Evolutionary conservation across 1,139 yeast genomes (phyloP).

Genomic region (Yamadazyma sp.): DNA sequence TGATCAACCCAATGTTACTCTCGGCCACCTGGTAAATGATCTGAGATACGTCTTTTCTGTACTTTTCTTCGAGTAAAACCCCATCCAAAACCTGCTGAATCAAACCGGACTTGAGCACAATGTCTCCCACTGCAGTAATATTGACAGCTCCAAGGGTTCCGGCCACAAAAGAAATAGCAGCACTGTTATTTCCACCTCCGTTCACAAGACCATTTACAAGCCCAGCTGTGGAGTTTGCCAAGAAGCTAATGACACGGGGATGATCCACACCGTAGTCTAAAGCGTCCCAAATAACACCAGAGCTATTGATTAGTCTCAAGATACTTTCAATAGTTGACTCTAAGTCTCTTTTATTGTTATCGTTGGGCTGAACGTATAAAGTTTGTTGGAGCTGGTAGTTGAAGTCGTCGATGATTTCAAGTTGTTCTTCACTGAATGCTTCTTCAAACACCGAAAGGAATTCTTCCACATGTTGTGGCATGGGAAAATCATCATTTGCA

Average conservation of each 20-base stretch:
- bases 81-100: slow-evolving; percentile 35
- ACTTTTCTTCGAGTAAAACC: slow-evolving; percentile 33
- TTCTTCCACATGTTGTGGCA: background rate
- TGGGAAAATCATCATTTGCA: background rate
- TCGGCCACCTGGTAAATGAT: slow-evolving; percentile 32
- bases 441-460: slow-evolving; percentile 9
- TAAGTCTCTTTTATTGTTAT: slow-evolving; percentile 18
- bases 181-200: slow-evolving; percentile 6
- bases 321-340: slow-evolving; percentile 24
- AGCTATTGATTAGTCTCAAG: slow-evolving; percentile 29
- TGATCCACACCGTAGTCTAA: slow-evolving; percentile 38
- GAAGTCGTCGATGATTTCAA: slow-evolving; percentile 11
- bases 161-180: slow-evolving; percentile 8
- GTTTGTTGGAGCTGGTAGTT: slow-evolving; percentile 10
- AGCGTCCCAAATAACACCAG: slow-evolving; percentile 37
- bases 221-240: slow-evolving; percentile 32
- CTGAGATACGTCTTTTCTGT: slow-evolving; percentile 38
- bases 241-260: slow-evolving; percentile 25
- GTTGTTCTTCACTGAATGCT: slow-evolving; percentile 16
- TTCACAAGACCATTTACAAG: slow-evolving; percentile 14
- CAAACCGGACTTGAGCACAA: slow-evolving; percentile 36
- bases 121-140: slow-evolving; percentile 22
- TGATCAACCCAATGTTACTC: slow-evolving; percentile 29
- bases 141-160: slow-evolving; percentile 22
- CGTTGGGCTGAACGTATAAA: slow-evolving; percentile 1